phyloP scores from a whole-genome alignment of 2,329 filamentous ascomycete species.

The Teratosphaeriaceae sp. region DNA sequence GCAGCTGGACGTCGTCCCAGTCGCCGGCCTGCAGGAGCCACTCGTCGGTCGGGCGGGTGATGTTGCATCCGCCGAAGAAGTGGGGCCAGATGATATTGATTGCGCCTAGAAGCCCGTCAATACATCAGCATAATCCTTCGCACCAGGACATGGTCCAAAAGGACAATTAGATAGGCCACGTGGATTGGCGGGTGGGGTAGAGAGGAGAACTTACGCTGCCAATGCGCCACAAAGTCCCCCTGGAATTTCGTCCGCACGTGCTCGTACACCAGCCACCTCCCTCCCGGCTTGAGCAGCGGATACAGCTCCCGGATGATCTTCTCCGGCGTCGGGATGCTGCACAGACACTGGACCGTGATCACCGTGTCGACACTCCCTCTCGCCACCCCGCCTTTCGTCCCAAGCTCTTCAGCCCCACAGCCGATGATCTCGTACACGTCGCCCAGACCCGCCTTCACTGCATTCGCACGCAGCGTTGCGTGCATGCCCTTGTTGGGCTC shows the following conservation, averaged over 20 bases:
- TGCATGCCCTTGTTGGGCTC: conserved; percentile 57
- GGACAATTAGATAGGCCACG: no score
- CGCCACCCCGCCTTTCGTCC: conserved; percentile 38
- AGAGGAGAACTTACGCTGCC: conserved; percentile 26
- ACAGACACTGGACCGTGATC: conserved; percentile 56
- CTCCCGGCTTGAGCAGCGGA: conserved; percentile 53
- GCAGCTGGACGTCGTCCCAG: conserved; percentile 29
- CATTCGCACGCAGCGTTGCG: conserved; percentile 39
- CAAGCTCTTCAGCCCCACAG: conserved; percentile 54
- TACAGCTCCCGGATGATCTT: conserved; percentile 51
- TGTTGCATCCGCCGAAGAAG: conserved; percentile 30
- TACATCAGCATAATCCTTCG: background rate
- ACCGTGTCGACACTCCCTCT: conserved; percentile 51
- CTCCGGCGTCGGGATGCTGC: conserved; percentile 56
- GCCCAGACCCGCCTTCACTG: conserved; percentile 47
- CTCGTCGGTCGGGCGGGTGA: conserved; percentile 29
- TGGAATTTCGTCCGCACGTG: conserved; percentile 44
- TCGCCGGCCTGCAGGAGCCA: conserved; percentile 29
- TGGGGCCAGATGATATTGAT: conserved; percentile 30
- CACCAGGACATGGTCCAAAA: no score
- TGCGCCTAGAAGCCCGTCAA: conserved; percentile 11
- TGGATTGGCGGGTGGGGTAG: no score
- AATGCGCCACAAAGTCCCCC: conserved; percentile 26
- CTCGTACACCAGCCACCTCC: conserved; percentile 58
- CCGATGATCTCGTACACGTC: conserved; percentile 57